Percentiles rank a stretch among this genome's conserved stretches.
Conservation (phyloP, 495 filamentous ascomycete species). For the Daldinia vernicosa region DNA sequence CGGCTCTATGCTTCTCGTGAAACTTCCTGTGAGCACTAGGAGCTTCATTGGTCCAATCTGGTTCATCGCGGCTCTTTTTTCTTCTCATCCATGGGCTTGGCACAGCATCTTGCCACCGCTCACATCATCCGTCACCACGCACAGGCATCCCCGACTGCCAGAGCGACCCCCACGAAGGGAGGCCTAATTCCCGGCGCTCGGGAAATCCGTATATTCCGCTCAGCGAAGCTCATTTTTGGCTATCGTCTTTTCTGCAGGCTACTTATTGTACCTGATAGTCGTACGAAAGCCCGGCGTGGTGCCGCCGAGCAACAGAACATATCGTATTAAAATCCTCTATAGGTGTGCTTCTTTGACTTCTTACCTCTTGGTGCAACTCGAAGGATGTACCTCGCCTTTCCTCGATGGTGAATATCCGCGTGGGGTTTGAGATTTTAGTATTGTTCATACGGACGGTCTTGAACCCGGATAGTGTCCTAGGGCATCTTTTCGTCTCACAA, state of each 20-base stretch:
- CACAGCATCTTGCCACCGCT: background rate
- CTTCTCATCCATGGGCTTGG: background rate
- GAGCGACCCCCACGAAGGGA: background rate
- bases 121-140: background rate
- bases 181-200: background rate
- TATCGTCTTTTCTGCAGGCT: background rate
- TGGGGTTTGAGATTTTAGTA: conserved; percentile 5
- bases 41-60: background rate
- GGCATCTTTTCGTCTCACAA: background rate
- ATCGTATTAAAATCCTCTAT: background rate
- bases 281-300: background rate
- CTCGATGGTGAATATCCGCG: background rate
- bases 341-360: background rate
- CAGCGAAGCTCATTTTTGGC: background rate
- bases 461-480: background rate
- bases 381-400: conserved; percentile 19
- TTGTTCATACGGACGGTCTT: background rate
- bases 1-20: conserved; percentile 11
- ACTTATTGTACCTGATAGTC: background rate
- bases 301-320: conserved; percentile 7
- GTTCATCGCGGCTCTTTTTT: background rate
- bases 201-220: background rate
- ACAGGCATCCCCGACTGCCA: background rate
- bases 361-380: conserved; percentile 13
- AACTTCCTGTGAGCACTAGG: conserved; percentile 1